Conservation (phyloP, 2,329 filamentous ascomycete species). For the Corniculantispora saksenae region DNA sequence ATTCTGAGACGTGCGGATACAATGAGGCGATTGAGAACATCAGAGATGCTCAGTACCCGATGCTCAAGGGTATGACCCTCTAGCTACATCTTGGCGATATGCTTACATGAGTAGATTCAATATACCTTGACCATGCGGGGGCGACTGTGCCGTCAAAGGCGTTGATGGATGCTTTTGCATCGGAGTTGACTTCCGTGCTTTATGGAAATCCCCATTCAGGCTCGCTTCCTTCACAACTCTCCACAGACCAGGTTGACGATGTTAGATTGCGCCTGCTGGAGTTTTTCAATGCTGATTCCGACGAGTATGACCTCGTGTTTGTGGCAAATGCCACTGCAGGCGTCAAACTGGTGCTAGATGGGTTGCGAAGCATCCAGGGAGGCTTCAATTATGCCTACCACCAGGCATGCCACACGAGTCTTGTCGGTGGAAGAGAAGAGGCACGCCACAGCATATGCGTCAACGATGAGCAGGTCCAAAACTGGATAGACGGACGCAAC, state of each 20-base stretch:
- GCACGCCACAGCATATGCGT: constrained; percentile 68
- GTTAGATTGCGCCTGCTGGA: constrained; percentile 68
- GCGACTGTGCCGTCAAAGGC: constrained; percentile 82
- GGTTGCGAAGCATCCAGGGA: constrained; percentile 64
- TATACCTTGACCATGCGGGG: constrained; percentile 94
- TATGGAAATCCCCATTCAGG: constrained; percentile 93
- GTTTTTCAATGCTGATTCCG: constrained; percentile 80
- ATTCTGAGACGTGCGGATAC: constrained; percentile 42
- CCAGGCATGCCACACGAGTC: constrained; percentile 79
- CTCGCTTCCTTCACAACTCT: constrained; percentile 76
- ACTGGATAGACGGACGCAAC: constrained; percentile 57
- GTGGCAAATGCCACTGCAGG: constrained; percentile 90
- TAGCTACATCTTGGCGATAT: neutral
- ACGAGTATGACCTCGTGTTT: constrained; percentile 84
- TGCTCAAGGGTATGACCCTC: constrained; percentile 59
- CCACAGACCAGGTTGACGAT: constrained; percentile 74
- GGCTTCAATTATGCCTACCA: constrained; percentile 87
- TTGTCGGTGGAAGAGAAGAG: constrained; percentile 78
- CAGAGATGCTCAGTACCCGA: constrained; percentile 64
- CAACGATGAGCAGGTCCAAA: constrained; percentile 60
- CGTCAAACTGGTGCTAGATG: constrained; percentile 83
- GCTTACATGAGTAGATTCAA: constrained; percentile 54
- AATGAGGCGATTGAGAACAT: constrained; percentile 60
- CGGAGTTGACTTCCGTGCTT: constrained; percentile 75
- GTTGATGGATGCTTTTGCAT: constrained; percentile 74